Conservation (phyloP, 331 rosid genomes). For the Erythrophleum ivorense region DNA sequence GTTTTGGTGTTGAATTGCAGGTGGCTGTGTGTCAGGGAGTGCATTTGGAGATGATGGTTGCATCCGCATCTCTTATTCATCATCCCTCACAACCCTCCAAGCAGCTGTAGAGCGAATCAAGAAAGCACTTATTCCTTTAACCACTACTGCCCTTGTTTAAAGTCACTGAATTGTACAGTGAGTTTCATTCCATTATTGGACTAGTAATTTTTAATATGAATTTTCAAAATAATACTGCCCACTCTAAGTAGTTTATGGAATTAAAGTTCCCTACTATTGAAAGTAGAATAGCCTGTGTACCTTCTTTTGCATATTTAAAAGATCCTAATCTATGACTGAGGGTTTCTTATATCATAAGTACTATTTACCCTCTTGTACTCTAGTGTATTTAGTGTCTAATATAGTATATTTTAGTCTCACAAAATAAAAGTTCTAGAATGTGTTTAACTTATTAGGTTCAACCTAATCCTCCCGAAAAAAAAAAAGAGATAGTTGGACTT, state of each 20-base stretch:
- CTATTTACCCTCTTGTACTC: too few relatives aligned
- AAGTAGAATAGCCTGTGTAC: too few relatives aligned
- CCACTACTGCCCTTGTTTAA: slow-evolving; percentile 56
- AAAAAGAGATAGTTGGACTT: too few relatives aligned
- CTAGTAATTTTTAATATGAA: slow-evolving; percentile 32
- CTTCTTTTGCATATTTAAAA: too few relatives aligned
- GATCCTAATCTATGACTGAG: too few relatives aligned
- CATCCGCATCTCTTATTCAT: slow-evolving; percentile 86
- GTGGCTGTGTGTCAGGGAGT: slow-evolving; percentile 91
- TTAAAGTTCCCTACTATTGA: too few relatives aligned
- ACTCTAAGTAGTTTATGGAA: not conserved
- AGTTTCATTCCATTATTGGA: slow-evolving; percentile 31
- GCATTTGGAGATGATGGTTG: slow-evolving; percentile 87
- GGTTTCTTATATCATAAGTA: too few relatives aligned
- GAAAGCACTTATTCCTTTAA: slow-evolving; percentile 60
- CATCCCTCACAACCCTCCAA: slow-evolving; percentile 74
- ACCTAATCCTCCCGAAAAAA: too few relatives aligned
- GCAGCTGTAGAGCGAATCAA: slow-evolving; percentile 84
- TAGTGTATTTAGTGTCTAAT: too few relatives aligned
- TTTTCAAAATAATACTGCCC: slow-evolving; percentile 38
- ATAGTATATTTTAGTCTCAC: too few relatives aligned
- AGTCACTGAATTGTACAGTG: not conserved
- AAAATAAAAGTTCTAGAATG: too few relatives aligned
- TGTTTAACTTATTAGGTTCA: too few relatives aligned
- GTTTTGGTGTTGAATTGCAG: slow-evolving; percentile 50